Evolutionary conservation across 805 yeast species (phyloP), one percentile per base, ranked within the genome.

Genomic region (Wickerhamiella nectarea): DNA sequence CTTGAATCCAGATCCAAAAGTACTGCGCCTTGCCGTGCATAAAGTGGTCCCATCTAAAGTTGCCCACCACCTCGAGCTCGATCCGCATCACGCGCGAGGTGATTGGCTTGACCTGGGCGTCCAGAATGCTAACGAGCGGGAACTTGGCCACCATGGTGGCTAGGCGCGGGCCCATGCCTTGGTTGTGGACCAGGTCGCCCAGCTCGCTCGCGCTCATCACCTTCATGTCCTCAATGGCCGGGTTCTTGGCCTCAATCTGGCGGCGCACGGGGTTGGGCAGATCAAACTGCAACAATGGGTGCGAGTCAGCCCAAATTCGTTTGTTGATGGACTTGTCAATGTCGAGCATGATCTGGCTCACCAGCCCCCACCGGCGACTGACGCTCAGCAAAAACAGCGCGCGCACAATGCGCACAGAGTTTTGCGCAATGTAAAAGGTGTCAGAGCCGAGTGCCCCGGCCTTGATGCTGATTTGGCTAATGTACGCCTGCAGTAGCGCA

Each of bases 401-500:
- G 20, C 97, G 74, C 51, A 94, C 76, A 26, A 91, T 89, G 67
- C 99, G 77, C 1, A 89, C 85, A 3, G 96, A 74, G 56, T 91
- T 91, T 56, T 91, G 98, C 1, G 97, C 96, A 45, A 91, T 94
- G 58, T 91, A 91, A 49, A 84, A 81, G 39, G 83, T 70, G 60
- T 91, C 98, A 0, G 96, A 84, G 2, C 74, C 67, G 46, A 91
- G 65, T 0, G 98, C 80, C 3, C 95, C 76, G 46, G 85, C 95
- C 46, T 71, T 74, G 29, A 87, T 73, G 9, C 60, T 53, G 1
- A 85, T 76, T 46, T 78, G 76, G 0, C 96, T 85, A 24, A 91
- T 80, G 58, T 71, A 93, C 0, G 96, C 78, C 59, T 91, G 99
- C 15, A 91, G 63, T 36, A 93, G 68, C 36, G 86, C 73, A 52